Base-by-base conservation (phyloP, 257 asterid genomes). In the Handroanthus guayacan region DNA sequence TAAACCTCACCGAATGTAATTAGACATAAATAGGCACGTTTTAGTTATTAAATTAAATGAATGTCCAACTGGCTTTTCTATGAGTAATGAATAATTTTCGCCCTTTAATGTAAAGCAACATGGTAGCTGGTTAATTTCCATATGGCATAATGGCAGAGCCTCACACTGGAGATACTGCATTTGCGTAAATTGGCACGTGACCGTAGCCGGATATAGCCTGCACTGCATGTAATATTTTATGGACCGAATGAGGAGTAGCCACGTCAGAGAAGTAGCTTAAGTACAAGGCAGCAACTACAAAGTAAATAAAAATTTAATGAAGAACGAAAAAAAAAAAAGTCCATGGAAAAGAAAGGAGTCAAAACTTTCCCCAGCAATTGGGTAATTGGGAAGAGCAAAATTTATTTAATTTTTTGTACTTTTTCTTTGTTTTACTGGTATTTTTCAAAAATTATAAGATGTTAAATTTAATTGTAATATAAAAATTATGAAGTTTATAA, bases 101-200 rank as follows among this genome's bases (percentile, higher is more conserved):
- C 5, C n/a, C 25, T 52, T 52, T 16, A 52, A 12, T 1, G 3
- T 37, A 13, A 37, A 62, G 20, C 9, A 61, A 61, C 67, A 61
- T 61, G 62, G 20, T 18, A 56, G 20, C 36, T 31, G 3, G 9
- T 41, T 36, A 64, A 63, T 48, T n/a, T 63, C 74, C 78, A 71
- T 69, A n/a, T n/a, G n/a, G n/a, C n/a, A n/a, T n/a, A n/a, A 44
- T 78, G 78, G 75, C 82, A 63, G 43, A 36, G 67, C 48, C 39
- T 48, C 38, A 55, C 0, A 48, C n/a, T 13, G 9, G 38, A 16
- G 64, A 50, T 56, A 69, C 74, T 55, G 51, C 39, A 62, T 62
- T 44, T 70, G 61, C 66, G 68, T 44, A 16, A 62, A 34, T 9
- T 12, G 75, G 70, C 75, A 78, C 69, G 78, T 64, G 78, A 67